phyloP scores from a whole-genome alignment of 2,329 filamentous ascomycete genomes.

The Orbilia oligospora region DNA sequence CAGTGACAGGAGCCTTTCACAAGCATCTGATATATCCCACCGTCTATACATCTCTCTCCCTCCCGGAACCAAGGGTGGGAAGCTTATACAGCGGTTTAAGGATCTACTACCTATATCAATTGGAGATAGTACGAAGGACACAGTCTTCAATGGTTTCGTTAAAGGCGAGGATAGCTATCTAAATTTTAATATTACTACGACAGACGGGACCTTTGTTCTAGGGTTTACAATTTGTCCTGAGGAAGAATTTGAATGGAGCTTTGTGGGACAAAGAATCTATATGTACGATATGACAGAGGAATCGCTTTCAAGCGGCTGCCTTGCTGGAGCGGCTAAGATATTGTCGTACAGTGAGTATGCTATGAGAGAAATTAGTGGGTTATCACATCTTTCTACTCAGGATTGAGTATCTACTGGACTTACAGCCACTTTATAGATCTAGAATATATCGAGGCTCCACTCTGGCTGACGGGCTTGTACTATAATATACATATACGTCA shows the following conservation, averaged over 20 bases:
- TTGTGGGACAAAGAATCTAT: background rate
- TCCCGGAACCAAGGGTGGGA: background rate
- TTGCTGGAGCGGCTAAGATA: background rate
- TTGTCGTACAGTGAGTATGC: background rate
- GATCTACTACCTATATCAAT: background rate
- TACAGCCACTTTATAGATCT: too few relatives aligned
- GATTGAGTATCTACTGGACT: too few relatives aligned
- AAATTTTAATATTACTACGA: background rate
- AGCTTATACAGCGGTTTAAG: background rate
- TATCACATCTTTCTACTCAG: too few relatives aligned
- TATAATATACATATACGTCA: too few relatives aligned
- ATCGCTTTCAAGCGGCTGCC: background rate
- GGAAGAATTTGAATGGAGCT: background rate
- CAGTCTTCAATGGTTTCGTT: background rate
- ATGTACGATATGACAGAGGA: background rate
- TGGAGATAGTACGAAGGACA: background rate
- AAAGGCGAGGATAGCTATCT: background rate
- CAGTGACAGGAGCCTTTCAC: background rate
- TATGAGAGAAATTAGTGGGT: too few relatives aligned
- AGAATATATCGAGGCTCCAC: too few relatives aligned
- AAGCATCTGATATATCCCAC: background rate
- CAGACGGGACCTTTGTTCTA: background rate
- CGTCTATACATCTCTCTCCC: background rate
- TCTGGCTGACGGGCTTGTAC: too few relatives aligned
- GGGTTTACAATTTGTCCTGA: constrained; percentile 1